Conservation (phyloP, 1,139 yeast genomes). For the Chernovozyma aurita region DNA sequence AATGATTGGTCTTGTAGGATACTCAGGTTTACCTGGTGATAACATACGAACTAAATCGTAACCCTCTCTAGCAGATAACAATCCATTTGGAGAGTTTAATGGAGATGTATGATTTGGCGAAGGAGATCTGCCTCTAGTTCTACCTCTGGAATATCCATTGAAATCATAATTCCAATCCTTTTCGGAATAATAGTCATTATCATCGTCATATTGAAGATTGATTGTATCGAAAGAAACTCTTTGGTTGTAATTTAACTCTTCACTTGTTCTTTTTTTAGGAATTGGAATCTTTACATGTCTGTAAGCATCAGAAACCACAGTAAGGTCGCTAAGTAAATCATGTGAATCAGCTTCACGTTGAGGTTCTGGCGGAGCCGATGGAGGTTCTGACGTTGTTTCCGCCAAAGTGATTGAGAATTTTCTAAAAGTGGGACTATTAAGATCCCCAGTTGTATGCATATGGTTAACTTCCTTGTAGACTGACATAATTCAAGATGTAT, state of each 20-base stretch:
- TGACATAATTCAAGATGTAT: neutral
- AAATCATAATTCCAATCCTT: conserved; percentile 4
- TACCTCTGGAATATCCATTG: conserved; percentile 9
- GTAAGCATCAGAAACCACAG: conserved; percentile 19
- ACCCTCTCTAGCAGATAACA: conserved; percentile 1
- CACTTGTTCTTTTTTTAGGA: neutral
- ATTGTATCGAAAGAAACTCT: conserved; percentile 23
- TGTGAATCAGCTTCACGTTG: conserved; percentile 1
- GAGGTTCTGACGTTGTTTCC: neutral
- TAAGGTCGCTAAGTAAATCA: conserved; percentile 22
- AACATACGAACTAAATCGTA: conserved; percentile 4
- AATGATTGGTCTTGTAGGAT: conserved; percentile 52
- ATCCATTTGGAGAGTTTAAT: conserved; percentile 13
- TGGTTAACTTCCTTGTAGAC: neutral
- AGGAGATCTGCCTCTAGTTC: conserved; percentile 15
- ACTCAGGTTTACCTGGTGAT: conserved; percentile 13
- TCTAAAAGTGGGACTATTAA: neutral
- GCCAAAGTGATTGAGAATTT: neutral
- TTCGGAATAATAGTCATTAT: conserved; percentile 12
- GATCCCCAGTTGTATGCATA: conserved; percentile 1
- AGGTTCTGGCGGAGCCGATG: neutral
- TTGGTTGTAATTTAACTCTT: conserved; percentile 11
- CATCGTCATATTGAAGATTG: conserved; percentile 14
- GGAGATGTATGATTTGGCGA: conserved; percentile 14
- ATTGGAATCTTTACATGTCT: conserved; percentile 14